Percentiles rank a stretch among this genome's conserved stretches.
Evolutionary conservation across 441 rosid genomes (phyloP).

Genomic region (Brassica hybrid): DNA sequence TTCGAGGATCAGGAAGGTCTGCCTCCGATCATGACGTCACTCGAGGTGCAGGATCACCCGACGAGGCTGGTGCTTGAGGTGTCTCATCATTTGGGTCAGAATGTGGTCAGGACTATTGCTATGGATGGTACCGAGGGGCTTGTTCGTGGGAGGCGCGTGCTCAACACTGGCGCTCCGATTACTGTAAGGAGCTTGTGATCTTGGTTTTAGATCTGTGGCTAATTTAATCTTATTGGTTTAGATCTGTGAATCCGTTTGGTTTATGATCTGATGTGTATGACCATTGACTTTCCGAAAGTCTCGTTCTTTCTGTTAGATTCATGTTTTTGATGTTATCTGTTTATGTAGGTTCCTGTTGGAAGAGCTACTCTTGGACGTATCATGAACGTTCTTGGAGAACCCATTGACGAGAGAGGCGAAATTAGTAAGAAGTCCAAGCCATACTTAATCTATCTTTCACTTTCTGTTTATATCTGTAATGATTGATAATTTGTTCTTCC

Average conservation of each 20-base stretch:
- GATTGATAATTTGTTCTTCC: neutral
- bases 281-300: neutral
- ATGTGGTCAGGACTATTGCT: conserved; percentile 82
- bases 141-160: conserved; percentile 81
- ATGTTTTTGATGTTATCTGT: no score
- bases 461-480: neutral
- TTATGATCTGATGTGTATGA: neutral
- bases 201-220: neutral
- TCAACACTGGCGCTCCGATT: conserved; percentile 93
- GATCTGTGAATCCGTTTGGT: neutral
- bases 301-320: no score
- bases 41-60: conserved; percentile 76
- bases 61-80: conserved; percentile 90
- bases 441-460: neutral
- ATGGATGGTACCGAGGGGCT: conserved; percentile 98
- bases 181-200: conserved; percentile 55
- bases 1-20: conserved; percentile 45
- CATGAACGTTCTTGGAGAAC: conserved; percentile 91
- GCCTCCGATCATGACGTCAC: conserved; percentile 95
- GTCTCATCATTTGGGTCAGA: conserved; percentile 92
- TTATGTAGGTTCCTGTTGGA: conserved; percentile 19
- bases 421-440: conserved; percentile 58
- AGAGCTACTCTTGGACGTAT: conserved; percentile 81
- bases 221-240: neutral
- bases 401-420: conserved; percentile 86